Percentiles rank a stretch among this genome's conserved stretches.
Evolutionary conservation across 1,284 basidiomycete species (phyloP).

Genomic region (Stereum hirsutum): DNA sequence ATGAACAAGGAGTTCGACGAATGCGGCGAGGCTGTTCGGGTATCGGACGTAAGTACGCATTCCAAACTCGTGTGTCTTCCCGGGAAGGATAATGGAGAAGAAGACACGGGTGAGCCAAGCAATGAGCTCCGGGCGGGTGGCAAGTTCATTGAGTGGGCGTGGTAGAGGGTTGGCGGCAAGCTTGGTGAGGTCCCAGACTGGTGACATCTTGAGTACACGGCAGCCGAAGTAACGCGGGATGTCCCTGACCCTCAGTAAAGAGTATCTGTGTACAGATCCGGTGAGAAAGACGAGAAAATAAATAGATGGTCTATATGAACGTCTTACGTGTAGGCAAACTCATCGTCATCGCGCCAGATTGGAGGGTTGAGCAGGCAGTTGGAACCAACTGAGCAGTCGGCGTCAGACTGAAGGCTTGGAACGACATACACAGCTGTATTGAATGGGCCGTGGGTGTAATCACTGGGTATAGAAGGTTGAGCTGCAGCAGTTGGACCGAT

Average conservation of each 20-base stretch:
- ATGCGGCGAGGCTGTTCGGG: slow-evolving; percentile 28
- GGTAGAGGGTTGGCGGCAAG: slow-evolving; percentile 13
- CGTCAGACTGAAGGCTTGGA: slow-evolving; percentile 16
- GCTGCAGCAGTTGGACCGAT: too few relatives aligned
- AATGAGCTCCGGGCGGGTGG: slow-evolving; percentile 21
- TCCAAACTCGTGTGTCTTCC: background rate
- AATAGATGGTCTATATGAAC: background rate
- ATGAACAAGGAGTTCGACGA: slow-evolving; percentile 26
- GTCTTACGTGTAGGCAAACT: slow-evolving; percentile 22
- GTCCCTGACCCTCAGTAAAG: slow-evolving; percentile 18
- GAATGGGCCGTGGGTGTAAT: slow-evolving; percentile 24
- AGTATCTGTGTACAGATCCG: slow-evolving; percentile 20
- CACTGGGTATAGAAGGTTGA: too few relatives aligned
- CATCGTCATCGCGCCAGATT: slow-evolving; percentile 17
- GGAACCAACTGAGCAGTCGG: slow-evolving; percentile 16
- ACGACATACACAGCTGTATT: slow-evolving; percentile 19
- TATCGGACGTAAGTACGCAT: slow-evolving; percentile 15
- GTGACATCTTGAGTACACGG: slow-evolving; percentile 11
- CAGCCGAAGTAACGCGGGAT: slow-evolving; percentile 21
- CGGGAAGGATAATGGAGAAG: slow-evolving; percentile 20
- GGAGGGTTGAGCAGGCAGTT: slow-evolving; percentile 22
- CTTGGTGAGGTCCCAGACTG: background rate
- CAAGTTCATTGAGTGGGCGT: slow-evolving; percentile 19
- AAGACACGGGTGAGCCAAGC: slow-evolving; percentile 30
- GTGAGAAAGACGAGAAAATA: background rate